A percentile compares a stretch with the other conserved stretches of the same genome.
Conservation (phyloP, 2,329 filamentous ascomycete species). For the Xylariaceae sp. region DNA sequence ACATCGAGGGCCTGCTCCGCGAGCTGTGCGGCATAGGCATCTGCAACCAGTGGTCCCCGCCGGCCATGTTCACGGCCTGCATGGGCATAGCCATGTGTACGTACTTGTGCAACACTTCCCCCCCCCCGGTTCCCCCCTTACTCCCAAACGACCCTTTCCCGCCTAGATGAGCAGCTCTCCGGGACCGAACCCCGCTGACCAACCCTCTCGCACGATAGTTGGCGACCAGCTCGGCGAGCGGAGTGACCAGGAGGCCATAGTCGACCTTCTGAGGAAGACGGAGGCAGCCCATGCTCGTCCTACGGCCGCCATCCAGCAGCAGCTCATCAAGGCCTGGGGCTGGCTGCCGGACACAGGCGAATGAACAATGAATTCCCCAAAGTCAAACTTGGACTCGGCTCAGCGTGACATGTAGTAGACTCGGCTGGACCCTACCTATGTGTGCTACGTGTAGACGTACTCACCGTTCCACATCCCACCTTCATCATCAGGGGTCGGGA, state of each 20-base stretch:
- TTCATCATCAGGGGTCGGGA: too few relatives aligned
- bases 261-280: conserved; percentile 38
- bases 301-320: conserved; percentile 37
- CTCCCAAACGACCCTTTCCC: too few relatives aligned
- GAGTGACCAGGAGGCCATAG: conserved; percentile 38
- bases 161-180: conserved; percentile 1
- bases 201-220: conserved; percentile 16
- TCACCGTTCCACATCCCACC: too few relatives aligned
- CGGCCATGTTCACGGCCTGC: conserved; percentile 47
- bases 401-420: too few relatives aligned
- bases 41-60: conserved; percentile 47
- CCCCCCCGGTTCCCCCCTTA: too few relatives aligned
- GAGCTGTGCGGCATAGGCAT: conserved; percentile 51
- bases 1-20: conserved; percentile 39
- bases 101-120: conserved; percentile 1
- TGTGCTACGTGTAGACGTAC: too few relatives aligned
- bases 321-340: conserved; percentile 42
- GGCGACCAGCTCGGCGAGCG: conserved; percentile 42
- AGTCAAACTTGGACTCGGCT: too few relatives aligned
- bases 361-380: too few relatives aligned
- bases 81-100: conserved; percentile 48
- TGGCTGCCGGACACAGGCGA: conserved; percentile 27
- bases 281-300: conserved; percentile 46
- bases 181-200: conserved; percentile 4
- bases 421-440: too few relatives aligned